Base-by-base conservation (phyloP, 208 protist genomes). In the Trichomonas gallinae region DNA sequence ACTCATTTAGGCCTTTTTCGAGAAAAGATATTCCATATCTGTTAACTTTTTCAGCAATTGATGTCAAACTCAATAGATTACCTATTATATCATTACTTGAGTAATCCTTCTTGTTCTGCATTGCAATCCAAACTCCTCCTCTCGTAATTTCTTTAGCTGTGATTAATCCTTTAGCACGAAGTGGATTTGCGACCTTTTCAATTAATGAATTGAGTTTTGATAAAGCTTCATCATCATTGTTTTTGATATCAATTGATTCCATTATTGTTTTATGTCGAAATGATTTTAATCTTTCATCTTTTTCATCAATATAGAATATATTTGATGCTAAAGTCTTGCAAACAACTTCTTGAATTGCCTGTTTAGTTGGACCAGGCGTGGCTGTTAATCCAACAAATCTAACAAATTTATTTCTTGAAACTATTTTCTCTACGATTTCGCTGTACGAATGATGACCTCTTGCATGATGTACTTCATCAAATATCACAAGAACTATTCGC, bases 321-420 rank as follows among this genome's bases (percentile, higher is more conserved):
- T 91, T 88, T 13, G 21, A 42, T 26, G 96, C 96, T 31, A 72
- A 17, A 10, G 97, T 49, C 36, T 96, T 88, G 44, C 96, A 88
- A 49, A 97, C 96, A 87, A 97, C 40, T 58, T 34, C 51, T 83
- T 97, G 96, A 42, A 97, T 88, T 31, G 13, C 42, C 34, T 48
- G n/a, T 26, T 82, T n/a, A 63, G 96, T 48, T 23, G 34, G n/a
- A 40, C 97, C 97, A 1, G 97, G 97, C 31, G 97, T 98, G 17
- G 97, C 97, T 23, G 96, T 96, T 63, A 98, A 96, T 31, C 81
- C 97, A 87, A 98, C 44, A 45, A 97, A 42, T n/a, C 97, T 83
- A 91, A 97, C 97, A 31, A 38, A 31, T 34, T 44, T 63, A 36
- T 44, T 36, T 21, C 15, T 8, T 10, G 34, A 0, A 46, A 96